phyloP scores from a whole-genome alignment of 257 asterid genomes.

The Salvia splendens region DNA sequence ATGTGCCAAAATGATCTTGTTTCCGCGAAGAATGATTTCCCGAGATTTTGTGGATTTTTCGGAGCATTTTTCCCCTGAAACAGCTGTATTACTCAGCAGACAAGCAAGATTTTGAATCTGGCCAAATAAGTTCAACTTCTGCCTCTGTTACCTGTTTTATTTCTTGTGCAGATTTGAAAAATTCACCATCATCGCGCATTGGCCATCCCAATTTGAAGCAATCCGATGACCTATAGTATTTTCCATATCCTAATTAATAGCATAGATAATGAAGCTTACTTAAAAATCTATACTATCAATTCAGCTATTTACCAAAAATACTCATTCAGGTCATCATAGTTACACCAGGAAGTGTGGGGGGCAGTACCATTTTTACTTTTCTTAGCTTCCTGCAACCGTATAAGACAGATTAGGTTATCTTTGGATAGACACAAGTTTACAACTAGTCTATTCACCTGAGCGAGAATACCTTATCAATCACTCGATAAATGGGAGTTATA shows the following conservation, averaged over 20 bases:
- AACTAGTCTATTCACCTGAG: conserved; percentile 22
- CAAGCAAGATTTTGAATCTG: conserved; percentile 22
- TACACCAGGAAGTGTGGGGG: conserved; percentile 94
- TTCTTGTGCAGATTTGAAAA: conserved; percentile 72
- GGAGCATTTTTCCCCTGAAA: conserved; percentile 71
- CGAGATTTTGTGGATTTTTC: conserved; percentile 54
- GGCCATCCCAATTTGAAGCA: conserved; percentile 99
- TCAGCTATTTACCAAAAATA: conserved; percentile 72
- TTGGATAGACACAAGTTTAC: conserved; percentile 22
- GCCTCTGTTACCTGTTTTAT: conserved; percentile 46
- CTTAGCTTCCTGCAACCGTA: conserved; percentile 67
- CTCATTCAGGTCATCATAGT: conserved; percentile 92
- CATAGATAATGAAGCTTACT: conserved; percentile 29
- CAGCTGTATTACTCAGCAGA: conserved; percentile 35
- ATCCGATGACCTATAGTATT: conserved; percentile 69
- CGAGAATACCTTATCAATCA: conserved; percentile 74
- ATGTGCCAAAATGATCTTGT: conserved; percentile 95
- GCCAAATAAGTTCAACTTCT: conserved; percentile 15
- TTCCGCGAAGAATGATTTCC: conserved; percentile 92
- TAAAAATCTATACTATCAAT: conserved; percentile 8
- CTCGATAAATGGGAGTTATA: conserved; percentile 84
- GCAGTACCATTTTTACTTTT: conserved; percentile 80
- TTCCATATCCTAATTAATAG: conserved; percentile 30
- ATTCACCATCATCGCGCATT: conserved; percentile 91
- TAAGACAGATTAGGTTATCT: conserved; percentile 33